Base-by-base conservation (phyloP, 2,329 filamentous ascomycete genomes). In the Samsoniella hepiali region DNA sequence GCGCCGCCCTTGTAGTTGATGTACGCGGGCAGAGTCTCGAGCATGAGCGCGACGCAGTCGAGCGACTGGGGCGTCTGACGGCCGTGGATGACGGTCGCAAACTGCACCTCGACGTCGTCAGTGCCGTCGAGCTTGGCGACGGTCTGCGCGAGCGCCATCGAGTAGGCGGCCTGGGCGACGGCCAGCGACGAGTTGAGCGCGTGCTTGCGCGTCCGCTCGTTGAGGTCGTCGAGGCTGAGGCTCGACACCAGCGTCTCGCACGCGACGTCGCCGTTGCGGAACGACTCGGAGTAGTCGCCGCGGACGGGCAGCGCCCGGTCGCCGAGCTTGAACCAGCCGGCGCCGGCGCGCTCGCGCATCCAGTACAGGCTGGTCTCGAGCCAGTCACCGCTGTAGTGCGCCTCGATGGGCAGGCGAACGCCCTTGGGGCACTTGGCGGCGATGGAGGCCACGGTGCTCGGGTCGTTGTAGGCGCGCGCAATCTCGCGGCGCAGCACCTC, bases 321-420 rank as follows among this genome's bases (percentile, higher is more conserved):
- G 44, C 53, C 51, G n/a, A 57, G 34, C 58, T 57, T 60, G 54
- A 51, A 56, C 15, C 13, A 40, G 42, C 51, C 62, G 38, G 45
- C 56, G 32, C 57, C 61, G 13, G 58, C 49, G 31, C 54, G 47
- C 50, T 34, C 64, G 38, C 40, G 62, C 63, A 58, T 58, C 65
- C 65, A 66, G 53, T 65, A 60, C 55, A 55, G 11, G 49, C 58
- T 65, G n/a, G 65, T 66, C 45, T 63, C 63, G 11, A 63, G 57
- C 63, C 65, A 66, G 44, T 65, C 63, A 3, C 50, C 50, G 47
- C 59, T 63, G 53, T 63, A 63, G 53, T 63, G 60, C 34, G 42
- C 60, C 53, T 63, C 53, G 27, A 66, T 54, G n/a, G 55, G 63
- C 36, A 63, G 59, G 36, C 58, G 47, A 36, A 63, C 64, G 15